A percentile compares a stretch with the other conserved stretches of the same genome.
These are phyloP conservation scores for Trichoderma oligosporum DNA, from an alignment of 2,329 filamentous ascomycete genomes.

Conservation along the genomic window DNA sequence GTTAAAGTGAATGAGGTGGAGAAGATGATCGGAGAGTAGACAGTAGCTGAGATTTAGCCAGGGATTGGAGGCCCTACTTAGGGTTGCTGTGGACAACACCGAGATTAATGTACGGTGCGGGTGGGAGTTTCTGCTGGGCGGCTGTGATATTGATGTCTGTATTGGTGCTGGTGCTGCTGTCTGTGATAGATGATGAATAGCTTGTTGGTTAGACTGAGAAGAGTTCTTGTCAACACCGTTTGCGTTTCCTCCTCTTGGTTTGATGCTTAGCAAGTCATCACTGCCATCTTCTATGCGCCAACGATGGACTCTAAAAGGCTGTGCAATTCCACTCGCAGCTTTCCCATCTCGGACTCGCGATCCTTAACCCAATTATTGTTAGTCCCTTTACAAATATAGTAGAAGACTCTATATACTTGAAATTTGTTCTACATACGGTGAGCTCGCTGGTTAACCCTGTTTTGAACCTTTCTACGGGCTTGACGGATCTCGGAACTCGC, in stretches of 20 bases:
- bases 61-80: not conserved
- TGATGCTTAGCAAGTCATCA: conserved; percentile 1
- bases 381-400: not conserved
- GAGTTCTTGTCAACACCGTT: not conserved
- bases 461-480: conserved; percentile 4
- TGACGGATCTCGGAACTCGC: not conserved
- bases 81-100: not conserved
- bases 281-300: conserved; percentile 3
- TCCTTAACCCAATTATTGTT: not conserved
- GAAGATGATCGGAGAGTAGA: conserved; percentile 9
- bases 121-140: not conserved
- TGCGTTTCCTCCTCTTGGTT: not conserved
- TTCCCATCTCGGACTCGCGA: not conserved
- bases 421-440: conserved; percentile 2
- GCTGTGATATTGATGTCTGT: no score
- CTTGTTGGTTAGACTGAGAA: not conserved
- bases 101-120: conserved; percentile 4
- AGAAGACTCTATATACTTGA: not conserved
- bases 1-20: conserved; percentile 15
- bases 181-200: not conserved
- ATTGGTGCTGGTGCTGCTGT: not conserved
- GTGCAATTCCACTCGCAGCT: not conserved
- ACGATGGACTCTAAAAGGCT: conserved; percentile 5
- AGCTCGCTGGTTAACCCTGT: conserved; percentile 7
- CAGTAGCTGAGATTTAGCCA: not conserved